Evolutionary conservation across 176 grass and related monocot genomes (phyloP), one percentile per base, ranked within the genome.

Genomic region (Tillandsia fasciculata): DNA sequence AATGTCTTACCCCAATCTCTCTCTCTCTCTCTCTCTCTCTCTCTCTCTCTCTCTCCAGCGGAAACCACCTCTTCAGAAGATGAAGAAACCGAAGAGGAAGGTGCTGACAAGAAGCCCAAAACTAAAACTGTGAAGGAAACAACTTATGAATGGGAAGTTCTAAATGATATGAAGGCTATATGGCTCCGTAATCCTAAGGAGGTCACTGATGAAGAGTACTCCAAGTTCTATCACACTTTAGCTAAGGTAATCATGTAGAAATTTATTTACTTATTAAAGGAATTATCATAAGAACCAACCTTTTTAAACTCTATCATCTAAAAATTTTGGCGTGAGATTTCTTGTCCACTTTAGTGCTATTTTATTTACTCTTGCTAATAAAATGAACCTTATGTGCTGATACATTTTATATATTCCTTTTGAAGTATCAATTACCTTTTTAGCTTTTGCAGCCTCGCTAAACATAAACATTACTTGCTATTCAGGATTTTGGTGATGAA

Each of bases 141-240:
- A 12, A 87, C 81, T 17, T 79, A 83, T 64, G 81, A 90, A 47
- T 97, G 93, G 93, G 93, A 97, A 52, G 79, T 92, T 70, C 67
- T 97, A 64, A 97, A 97, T 74, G 93, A 97, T 78, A 69, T 97
- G 76, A 97, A 97, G 79, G 93, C 93, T 49, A 86, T 97, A 73
- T 97, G 93, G 93, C 89, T 96, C 66, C 88, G 93, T 8, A 90
- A 61, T 73, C 93, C 93, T 2, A 97, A 97, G 79, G 86, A 97
- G 29, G 89, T 97, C 70, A 92, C 93, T 49, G 89, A 97, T 51
- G 93, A 97, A 79, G 93, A 97, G 48, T 97, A 97, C 66, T 12
- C 89, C 0, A 92, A 97, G 81, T 97, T 97, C 78, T 97, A 97
- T 70, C 93, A 92, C 77, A 90, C 93, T 28, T 76, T 92, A 52